Conservation (phyloP, 805 yeast species). For the Candida berthetii region DNA sequence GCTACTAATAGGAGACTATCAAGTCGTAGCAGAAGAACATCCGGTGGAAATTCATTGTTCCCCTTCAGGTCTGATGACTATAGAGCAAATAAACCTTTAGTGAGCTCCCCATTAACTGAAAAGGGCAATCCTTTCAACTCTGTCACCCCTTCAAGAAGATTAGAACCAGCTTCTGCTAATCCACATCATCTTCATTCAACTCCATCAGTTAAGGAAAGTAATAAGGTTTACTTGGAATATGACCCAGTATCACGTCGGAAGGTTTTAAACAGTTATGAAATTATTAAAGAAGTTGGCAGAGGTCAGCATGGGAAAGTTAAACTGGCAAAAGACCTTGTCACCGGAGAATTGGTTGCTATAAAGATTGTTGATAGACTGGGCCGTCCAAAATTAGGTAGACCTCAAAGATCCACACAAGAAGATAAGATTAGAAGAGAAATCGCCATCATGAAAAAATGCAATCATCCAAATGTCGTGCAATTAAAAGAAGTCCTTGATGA, state of each 20-base stretch:
- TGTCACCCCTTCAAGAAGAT: constrained; percentile 7
- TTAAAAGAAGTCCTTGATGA: constrained; percentile 88
- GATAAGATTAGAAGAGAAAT: constrained; percentile 80
- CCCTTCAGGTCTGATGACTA: background rate
- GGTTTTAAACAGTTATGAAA: constrained; percentile 84
- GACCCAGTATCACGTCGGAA: constrained; percentile 83
- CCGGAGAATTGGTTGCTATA: constrained; percentile 74
- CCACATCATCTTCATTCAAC: constrained; percentile 21
- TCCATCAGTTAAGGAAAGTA: constrained; percentile 72
- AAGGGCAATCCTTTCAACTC: background rate
- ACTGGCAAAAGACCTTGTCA: constrained; percentile 69
- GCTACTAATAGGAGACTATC: background rate
- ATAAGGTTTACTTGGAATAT: constrained; percentile 71
- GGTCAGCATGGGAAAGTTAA: constrained; percentile 99
- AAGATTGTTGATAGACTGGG: constrained; percentile 82
- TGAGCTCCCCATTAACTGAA: constrained; percentile 4
- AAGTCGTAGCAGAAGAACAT: background rate
- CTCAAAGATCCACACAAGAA: constrained; percentile 47
- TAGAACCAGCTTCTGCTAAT: constrained; percentile 15
- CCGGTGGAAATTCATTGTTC: background rate
- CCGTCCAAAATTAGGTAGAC: constrained; percentile 44
- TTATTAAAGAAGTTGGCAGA: constrained; percentile 77
- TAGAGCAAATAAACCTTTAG: background rate
- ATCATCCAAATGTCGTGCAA: constrained; percentile 89
- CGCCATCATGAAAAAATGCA: constrained; percentile 87